Conservation (phyloP, 1,139 yeast genomes). For the Yamadazyma membranifaciens region DNA sequence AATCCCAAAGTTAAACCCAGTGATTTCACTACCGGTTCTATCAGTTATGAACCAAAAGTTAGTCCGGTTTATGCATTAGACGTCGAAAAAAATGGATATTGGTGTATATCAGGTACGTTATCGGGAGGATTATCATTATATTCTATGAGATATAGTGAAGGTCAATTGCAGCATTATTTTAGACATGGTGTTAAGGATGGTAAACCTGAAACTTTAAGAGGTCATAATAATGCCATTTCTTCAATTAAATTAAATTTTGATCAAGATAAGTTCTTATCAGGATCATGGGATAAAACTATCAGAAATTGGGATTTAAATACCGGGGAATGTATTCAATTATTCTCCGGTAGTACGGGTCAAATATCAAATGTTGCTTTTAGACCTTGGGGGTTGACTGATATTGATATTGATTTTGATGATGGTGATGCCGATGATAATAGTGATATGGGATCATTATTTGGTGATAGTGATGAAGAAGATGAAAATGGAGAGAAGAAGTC, state of each 20-base stretch:
- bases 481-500: conserved; percentile 22
- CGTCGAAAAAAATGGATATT: conserved; percentile 76
- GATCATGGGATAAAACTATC: conserved; percentile 84
- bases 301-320: conserved; percentile 84
- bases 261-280: conserved; percentile 68
- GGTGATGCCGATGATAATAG: conserved; percentile 30
- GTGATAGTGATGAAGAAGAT: conserved; percentile 56
- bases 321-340: conserved; percentile 54
- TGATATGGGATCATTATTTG: conserved; percentile 78
- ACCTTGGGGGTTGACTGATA: conserved; percentile 61
- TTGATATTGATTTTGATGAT: conserved; percentile 18
- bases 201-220: conserved; percentile 16
- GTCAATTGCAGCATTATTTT: conserved; percentile 76
- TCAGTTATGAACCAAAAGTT: conserved; percentile 59
- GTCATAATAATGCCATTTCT: conserved; percentile 76
- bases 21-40: conserved; percentile 42
- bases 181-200: conserved; percentile 29
- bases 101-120: conserved; percentile 81
- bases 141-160: conserved; percentile 81
- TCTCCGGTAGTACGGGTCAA: conserved; percentile 67
- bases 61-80: conserved; percentile 90
- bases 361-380: conserved; percentile 75
- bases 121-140: conserved; percentile 88
- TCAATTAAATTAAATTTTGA: conserved; percentile 60
- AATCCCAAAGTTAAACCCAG: conserved; percentile 45